Conservation (phyloP, 495 filamentous ascomycete genomes). For the Alectoria sarmentosa region DNA sequence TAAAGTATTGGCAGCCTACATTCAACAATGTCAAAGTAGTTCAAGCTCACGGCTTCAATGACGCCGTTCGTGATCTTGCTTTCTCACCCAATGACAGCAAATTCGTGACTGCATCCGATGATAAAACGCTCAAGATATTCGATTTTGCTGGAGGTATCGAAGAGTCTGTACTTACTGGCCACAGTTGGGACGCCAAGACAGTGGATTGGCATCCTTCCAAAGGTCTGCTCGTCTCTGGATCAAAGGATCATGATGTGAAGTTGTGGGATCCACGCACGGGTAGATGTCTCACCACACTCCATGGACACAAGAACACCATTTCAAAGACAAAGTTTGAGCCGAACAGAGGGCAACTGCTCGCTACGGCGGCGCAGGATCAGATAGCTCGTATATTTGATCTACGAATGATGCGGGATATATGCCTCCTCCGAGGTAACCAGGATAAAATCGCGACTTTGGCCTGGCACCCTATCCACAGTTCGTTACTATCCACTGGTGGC, state of each 20-base stretch:
- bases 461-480: slow-evolving; percentile 90
- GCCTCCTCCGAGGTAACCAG: slow-evolving; percentile 83
- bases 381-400: slow-evolving; percentile 89
- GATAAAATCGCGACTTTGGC: slow-evolving; percentile 88
- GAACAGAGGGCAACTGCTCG: slow-evolving; percentile 72
- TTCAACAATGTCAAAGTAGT: slow-evolving; percentile 98
- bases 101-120: slow-evolving; percentile 93
- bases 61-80: slow-evolving; percentile 84
- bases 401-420: slow-evolving; percentile 96
- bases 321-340: slow-evolving; percentile 83
- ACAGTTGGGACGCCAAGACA: slow-evolving; percentile 93
- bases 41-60: slow-evolving; percentile 63
- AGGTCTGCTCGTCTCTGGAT: slow-evolving; percentile 89
- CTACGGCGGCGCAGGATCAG: slow-evolving; percentile 86
- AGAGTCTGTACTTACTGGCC: slow-evolving; percentile 75
- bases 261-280: slow-evolving; percentile 93
- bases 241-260: slow-evolving; percentile 95
- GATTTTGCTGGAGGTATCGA: slow-evolving; percentile 84
- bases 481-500: slow-evolving; percentile 83
- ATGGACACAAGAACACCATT: slow-evolving; percentile 96
- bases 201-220: slow-evolving; percentile 98
- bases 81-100: slow-evolving; percentile 91
- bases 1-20: slow-evolving; percentile 99
- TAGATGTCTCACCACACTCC: slow-evolving; percentile 83
- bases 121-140: slow-evolving; percentile 87